Percentiles rank a stretch among this genome's conserved stretches.
phyloP scores from a whole-genome alignment of 2,329 filamentous ascomycete species.

The Geosmithia putterillii region DNA sequence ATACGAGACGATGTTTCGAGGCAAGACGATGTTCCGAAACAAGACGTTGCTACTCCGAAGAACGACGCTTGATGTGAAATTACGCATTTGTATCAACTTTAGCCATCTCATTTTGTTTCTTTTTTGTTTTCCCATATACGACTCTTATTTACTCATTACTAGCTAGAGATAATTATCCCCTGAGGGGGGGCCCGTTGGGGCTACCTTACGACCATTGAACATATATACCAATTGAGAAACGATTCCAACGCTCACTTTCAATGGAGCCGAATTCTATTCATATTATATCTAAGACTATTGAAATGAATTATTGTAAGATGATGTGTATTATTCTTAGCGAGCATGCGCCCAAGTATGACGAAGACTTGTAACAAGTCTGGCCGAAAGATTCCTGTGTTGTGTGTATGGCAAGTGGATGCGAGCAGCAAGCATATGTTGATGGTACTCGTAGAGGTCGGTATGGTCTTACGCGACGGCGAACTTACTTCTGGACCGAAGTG shows the following conservation, averaged over 20 bases:
- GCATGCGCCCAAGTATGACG: no score
- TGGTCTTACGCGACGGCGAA: neutral
- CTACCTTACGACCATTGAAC: neutral
- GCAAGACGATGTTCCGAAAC: neutral
- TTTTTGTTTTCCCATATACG: neutral
- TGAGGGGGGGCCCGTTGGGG: neutral
- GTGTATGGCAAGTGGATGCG: neutral
- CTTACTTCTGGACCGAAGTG: constrained; percentile 1
- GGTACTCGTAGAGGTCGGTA: no score
- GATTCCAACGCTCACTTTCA: neutral
- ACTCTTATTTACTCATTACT: neutral
- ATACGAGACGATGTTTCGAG: no score
- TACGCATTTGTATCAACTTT: neutral
- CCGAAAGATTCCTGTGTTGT: neutral
- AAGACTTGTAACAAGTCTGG: neutral
- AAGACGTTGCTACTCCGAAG: neutral
- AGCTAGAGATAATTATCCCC: neutral
- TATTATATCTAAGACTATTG: neutral
- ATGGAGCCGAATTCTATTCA: neutral
- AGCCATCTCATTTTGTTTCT: neutral
- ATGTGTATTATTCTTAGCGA: no score
- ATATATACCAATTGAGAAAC: neutral
- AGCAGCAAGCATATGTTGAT: no score
- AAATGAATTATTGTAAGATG: no score
- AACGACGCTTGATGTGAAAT: neutral